phyloP scores from a whole-genome alignment of 306 rosid genomes.

The Hylodesmum podocarpum region DNA sequence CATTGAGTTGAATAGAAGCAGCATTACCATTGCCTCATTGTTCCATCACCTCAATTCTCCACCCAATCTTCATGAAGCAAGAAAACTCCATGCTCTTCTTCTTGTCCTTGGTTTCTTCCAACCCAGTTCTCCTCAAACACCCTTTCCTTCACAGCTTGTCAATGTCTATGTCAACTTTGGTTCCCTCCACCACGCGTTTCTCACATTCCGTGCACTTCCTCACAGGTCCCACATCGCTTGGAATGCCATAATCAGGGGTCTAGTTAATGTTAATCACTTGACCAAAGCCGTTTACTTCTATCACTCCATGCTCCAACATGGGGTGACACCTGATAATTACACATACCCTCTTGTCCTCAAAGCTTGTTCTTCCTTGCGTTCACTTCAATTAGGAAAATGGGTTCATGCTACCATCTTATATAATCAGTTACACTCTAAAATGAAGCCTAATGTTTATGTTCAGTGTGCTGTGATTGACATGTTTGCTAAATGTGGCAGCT shows the following conservation, averaged over 20 bases:
- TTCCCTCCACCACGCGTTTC: conserved; percentile 34
- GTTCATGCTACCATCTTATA: conserved; percentile 7
- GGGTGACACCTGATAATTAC: conserved; percentile 40
- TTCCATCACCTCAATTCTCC: conserved; percentile 43
- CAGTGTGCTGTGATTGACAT: conserved; percentile 44
- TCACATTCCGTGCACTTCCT: conserved; percentile 30
- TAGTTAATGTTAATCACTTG: conserved; percentile 25
- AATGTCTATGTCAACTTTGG: conserved; percentile 40
- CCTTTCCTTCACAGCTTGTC: conserved; percentile 36
- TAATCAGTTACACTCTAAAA: background rate
- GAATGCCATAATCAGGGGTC: conserved; percentile 43
- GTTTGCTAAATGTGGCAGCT: conserved; percentile 46
- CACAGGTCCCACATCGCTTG: conserved; percentile 37
- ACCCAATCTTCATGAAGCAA: conserved; percentile 36
- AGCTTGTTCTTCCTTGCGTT: conserved; percentile 44
- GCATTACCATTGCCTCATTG: background rate
- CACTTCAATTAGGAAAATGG: conserved; percentile 42
- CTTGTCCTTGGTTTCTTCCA: conserved; percentile 44
- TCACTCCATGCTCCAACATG: conserved; percentile 35
- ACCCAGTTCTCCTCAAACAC: conserved; percentile 16
- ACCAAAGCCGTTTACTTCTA: conserved; percentile 29
- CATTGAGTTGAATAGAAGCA: background rate
- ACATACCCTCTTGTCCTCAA: conserved; percentile 50
- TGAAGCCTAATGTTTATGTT: conserved; percentile 36
- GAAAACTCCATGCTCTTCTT: conserved; percentile 42